Evolutionary conservation across 306 rosid genomes (phyloP), one percentile per base, ranked within the genome.

Genomic region (Purshia tridentata): DNA sequence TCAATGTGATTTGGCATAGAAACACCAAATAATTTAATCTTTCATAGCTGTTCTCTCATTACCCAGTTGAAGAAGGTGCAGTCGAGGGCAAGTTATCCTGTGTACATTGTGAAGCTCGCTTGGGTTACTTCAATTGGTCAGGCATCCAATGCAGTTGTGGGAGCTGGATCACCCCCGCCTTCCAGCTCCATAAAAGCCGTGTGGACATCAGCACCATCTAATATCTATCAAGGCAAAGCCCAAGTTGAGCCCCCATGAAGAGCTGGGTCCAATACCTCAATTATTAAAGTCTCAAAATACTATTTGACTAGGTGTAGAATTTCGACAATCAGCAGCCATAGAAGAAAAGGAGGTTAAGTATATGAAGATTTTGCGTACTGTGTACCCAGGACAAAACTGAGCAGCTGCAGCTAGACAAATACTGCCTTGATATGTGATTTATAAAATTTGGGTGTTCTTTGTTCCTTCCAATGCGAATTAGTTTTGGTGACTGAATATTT

Each of bases 121-220:
- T 91, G 90, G 99, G 99, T 50, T 85, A 85, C 87, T 94, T 94
- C 82, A 87, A 86, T 72, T 94, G 99, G 99, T 77, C 92, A 55
- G 99, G 97, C 86, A 83, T 83, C 75, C 99, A 94, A 72, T 94
- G 99, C 88, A 94, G 93, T 80, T 91, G 99, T 1, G 99, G 96
- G 68, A 91, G 98, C 83, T 94, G 99, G 99, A 90, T 94, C 82
- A 89, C 96, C 60, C 99, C 99, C 0, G 99, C 96, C 61, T 94
- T 94, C 84, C 99, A 94, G 84, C 91, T 94, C 60, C 99, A 94
- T 65, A 90, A 83, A 86, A 74, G 89, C 81, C 88, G 99, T 65
- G 90, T 94, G 54, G 99, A 94, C 70, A 53, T 76, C 72, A 85
- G 96, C 80, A 84, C 78, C 20, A 50, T 84, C 80, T 93, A 80